Base-by-base conservation (phyloP, 164 flowering plant species). In the Cinnamomum micranthum region DNA sequence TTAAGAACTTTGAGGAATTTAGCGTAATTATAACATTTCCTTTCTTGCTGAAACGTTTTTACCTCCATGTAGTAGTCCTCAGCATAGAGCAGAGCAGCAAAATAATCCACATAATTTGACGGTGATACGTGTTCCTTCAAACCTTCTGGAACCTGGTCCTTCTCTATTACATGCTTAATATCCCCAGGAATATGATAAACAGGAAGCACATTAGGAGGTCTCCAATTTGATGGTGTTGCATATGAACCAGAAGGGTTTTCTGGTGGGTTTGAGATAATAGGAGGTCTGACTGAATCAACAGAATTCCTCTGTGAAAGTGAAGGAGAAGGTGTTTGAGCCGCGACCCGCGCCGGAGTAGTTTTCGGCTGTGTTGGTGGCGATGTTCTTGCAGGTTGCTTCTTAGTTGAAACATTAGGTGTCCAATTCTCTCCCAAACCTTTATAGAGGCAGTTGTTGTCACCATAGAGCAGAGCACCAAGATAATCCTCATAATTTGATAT, bases 1-100 rank as follows among this genome's bases (percentile, higher is more conserved):
- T 31, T 31, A 4, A 55, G 60, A 55, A 14, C 0, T 55, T 55
- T 55, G 60, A 55, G 60, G n/a, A 55, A 55, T 15, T 55, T 55
- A 15, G 4, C 17, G 0, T 55, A 55, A 14, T 12, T 55, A 55
- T 14, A 55, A 3, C 17, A 14, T 55, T 14, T 13, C 15, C 60
- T 14, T 55, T 55, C 60, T 55, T 4, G 13, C n/a, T 13, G 59
- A 52, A 13, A 55, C 17, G 0, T 28, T 33, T 73, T 28, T 75
- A 84, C 86, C 86, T 84, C 80, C 41, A 58, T 3, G 51, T 84
- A 80, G 78, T 14, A 75, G 31, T 84, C 82, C 78, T 84, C 86
- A 17, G 86, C 82, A 76, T 81, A 80, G 11, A 84, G 81, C 67
- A 84, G 68, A 76, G 86, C 78, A 47, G 81, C 75, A 75, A 83